These are phyloP conservation scores for Mucuna pruriens DNA, from an alignment of 306 rosid genomes.

Conservation along the genomic window DNA sequence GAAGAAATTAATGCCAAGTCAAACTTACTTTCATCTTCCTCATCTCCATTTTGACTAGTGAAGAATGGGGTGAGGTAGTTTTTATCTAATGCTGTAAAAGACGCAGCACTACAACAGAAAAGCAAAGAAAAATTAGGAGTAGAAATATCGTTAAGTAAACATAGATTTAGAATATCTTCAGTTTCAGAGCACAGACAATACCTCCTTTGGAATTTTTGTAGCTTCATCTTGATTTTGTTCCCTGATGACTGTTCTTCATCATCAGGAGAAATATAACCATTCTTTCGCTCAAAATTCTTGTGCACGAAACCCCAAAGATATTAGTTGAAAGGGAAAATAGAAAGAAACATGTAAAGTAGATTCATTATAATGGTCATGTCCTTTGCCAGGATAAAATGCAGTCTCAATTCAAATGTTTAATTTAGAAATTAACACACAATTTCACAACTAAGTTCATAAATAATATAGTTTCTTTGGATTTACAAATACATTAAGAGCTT, in stretches of 20 bases:
- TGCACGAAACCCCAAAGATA: conserved; percentile 29
- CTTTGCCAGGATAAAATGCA: conserved; percentile 18
- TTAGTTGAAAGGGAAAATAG: conserved; percentile 33
- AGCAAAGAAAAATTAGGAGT: neutral
- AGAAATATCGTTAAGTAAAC: neutral
- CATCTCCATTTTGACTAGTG: conserved; percentile 77
- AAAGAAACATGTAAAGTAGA: conserved; percentile 17
- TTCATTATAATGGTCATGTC: neutral
- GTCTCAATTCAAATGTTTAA: conserved; percentile 12
- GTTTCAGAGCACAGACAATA: conserved; percentile 27
- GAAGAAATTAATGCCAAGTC: conserved; percentile 31
- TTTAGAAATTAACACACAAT: conserved; percentile 24
- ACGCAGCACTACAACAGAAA: conserved; percentile 57
- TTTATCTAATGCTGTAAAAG: conserved; percentile 70
- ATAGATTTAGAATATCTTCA: neutral
- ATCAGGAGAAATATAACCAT: conserved; percentile 77
- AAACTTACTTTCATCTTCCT: conserved; percentile 57
- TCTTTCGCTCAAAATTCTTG: conserved; percentile 60
- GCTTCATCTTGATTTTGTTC: conserved; percentile 89
- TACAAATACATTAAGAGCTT: neutral
- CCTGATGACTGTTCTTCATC: conserved; percentile 78
- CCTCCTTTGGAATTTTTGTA: conserved; percentile 92
- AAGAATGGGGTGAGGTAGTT: conserved; percentile 86
- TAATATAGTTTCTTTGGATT: neutral
- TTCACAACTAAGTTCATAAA: conserved; percentile 13